phyloP scores from a whole-genome alignment of 176 grass and related monocot genomes.

The Oryza coarctata region DNA sequence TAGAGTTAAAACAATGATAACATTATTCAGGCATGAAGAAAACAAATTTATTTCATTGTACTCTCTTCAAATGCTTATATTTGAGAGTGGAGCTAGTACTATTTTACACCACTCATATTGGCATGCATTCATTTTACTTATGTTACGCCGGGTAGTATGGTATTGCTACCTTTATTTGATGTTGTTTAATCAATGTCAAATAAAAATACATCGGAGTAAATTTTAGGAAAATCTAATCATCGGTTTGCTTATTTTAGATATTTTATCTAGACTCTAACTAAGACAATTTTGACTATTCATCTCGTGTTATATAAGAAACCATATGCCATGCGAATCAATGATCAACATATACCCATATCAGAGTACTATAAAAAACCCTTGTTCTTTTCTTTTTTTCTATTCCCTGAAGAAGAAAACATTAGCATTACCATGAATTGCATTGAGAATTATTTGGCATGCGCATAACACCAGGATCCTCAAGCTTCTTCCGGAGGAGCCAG shows the following conservation, averaged over 20 bases:
- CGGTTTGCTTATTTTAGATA: not conserved
- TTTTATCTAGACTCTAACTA: not conserved
- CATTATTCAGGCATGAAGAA: not conserved
- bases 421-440: constrained; percentile 42
- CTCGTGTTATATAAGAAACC: not conserved
- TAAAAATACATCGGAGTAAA: no score
- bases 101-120: not conserved
- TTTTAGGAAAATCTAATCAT: not conserved
- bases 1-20: not conserved
- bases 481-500: constrained; percentile 41
- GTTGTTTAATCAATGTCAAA: no score
- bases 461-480: constrained; percentile 36
- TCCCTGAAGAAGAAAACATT: not conserved
- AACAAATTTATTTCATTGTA: not conserved
- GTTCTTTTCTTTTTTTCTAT: not conserved
- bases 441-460: constrained; percentile 46
- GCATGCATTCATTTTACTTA: not conserved
- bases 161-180: no score
- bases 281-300: not conserved
- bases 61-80: no score
- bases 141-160: not conserved
- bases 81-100: no score
- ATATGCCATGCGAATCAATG: not conserved
- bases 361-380: not conserved
- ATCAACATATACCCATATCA: not conserved